These are phyloP conservation scores for Naganishia antarctica DNA, from an alignment of 768 basidiomycete genomes.

Conservation along the genomic window DNA sequence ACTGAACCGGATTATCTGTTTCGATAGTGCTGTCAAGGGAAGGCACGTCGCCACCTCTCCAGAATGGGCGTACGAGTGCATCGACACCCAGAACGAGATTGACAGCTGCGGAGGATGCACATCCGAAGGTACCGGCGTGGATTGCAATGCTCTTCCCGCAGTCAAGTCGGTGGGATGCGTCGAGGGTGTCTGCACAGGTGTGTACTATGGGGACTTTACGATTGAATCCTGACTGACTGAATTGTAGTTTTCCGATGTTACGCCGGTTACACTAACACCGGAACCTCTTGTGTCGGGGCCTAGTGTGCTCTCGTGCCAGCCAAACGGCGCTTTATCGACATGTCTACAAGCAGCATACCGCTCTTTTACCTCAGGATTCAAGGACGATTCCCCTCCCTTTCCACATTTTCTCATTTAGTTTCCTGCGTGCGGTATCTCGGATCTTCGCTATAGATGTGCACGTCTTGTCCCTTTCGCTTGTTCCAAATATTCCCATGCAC, in stretches of 20 bases:
- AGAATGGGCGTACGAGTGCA: constrained; percentile 47
- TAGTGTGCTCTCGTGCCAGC: too few relatives aligned
- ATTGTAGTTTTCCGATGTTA: not conserved
- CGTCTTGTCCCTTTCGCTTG: too few relatives aligned
- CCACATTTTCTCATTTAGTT: too few relatives aligned
- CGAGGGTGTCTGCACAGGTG: constrained; percentile 33
- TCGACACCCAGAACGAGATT: constrained; percentile 43
- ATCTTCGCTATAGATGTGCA: too few relatives aligned
- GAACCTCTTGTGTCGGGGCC: constrained; percentile 1
- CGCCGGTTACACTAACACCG: not conserved
- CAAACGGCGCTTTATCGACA: too few relatives aligned
- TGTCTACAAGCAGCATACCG: too few relatives aligned
- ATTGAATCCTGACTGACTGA: not conserved
- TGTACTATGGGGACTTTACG: not conserved
- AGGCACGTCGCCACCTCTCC: constrained; percentile 14
- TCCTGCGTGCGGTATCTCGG: too few relatives aligned
- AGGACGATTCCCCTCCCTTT: too few relatives aligned
- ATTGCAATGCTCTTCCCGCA: constrained; percentile 42
- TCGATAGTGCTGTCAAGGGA: constrained; percentile 28
- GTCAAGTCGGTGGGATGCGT: constrained; percentile 39
- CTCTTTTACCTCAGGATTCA: too few relatives aligned
- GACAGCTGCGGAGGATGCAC: constrained; percentile 46
- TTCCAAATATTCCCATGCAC: too few relatives aligned
- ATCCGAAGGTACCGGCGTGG: constrained; percentile 37
- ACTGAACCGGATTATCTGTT: constrained; percentile 2